A percentile compares a stretch with the other conserved stretches of the same genome.
These are phyloP conservation scores for Fusarium poae DNA, from an alignment of 2,329 filamentous ascomycete species.

Conservation along the genomic window DNA sequence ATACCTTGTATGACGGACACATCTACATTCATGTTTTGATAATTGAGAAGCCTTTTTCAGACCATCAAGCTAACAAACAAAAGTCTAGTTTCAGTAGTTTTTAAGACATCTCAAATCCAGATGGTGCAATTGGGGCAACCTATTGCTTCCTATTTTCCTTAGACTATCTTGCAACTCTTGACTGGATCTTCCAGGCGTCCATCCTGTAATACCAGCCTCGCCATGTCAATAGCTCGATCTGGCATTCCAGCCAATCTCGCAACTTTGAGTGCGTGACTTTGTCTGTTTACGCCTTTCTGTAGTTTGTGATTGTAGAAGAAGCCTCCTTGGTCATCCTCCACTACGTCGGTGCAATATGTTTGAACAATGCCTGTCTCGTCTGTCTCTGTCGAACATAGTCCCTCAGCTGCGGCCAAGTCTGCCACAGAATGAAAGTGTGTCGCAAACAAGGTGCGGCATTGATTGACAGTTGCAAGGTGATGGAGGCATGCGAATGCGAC, in stretches of 20 bases:
- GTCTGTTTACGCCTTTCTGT: constrained; percentile 82
- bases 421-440: constrained; percentile 92
- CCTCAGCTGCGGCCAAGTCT: constrained; percentile 75
- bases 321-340: constrained; percentile 75
- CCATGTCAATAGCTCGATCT: constrained; percentile 76
- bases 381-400: constrained; percentile 55
- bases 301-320: constrained; percentile 92
- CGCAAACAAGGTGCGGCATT: constrained; percentile 87
- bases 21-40: constrained; percentile 24
- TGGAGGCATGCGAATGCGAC: constrained; percentile 90
- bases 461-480: constrained; percentile 83
- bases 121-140: constrained; percentile 33
- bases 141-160: background rate
- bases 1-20: constrained; percentile 69
- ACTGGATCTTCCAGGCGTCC: background rate
- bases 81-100: constrained; percentile 35
- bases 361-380: constrained; percentile 65
- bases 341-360: constrained; percentile 90
- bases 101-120: constrained; percentile 20
- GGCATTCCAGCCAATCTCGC: constrained; percentile 87
- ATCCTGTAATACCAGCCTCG: constrained; percentile 66
- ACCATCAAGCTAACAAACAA: constrained; percentile 57
- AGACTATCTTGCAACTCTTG: background rate
- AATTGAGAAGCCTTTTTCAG: constrained; percentile 43
- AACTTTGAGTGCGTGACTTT: constrained; percentile 96